Conservation (phyloP, 1,139 yeast species). For the Debaryomyces robertsiae region DNA sequence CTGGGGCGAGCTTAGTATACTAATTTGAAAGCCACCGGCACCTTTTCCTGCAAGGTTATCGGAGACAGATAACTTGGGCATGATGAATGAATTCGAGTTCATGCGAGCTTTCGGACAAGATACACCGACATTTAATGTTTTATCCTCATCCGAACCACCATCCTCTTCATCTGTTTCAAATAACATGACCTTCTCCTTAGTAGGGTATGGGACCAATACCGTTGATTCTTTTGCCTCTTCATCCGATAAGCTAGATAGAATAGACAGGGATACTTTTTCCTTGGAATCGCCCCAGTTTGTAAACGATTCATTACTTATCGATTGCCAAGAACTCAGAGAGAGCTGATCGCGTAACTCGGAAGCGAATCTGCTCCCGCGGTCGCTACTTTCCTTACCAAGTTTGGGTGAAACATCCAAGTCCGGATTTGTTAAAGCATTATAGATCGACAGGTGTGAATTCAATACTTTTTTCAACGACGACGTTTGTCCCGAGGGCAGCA, state of each 20-base stretch:
- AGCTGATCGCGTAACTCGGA: slow-evolving; percentile 18
- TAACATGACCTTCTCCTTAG: slow-evolving; percentile 31
- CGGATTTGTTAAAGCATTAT: slow-evolving; percentile 44
- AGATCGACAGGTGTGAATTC: slow-evolving; percentile 43
- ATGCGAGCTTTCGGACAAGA: slow-evolving; percentile 13
- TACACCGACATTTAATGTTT: slow-evolving; percentile 7
- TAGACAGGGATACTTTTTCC: slow-evolving; percentile 22
- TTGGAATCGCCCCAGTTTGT: slow-evolving; percentile 6
- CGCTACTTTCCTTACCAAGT: slow-evolving; percentile 11
- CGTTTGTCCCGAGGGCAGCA: background rate
- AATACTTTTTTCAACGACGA: slow-evolving; percentile 25
- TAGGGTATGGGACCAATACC: slow-evolving; percentile 19
- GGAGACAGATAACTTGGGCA: slow-evolving; percentile 40
- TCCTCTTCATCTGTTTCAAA: slow-evolving; percentile 49
- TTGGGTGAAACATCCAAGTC: slow-evolving; percentile 36
- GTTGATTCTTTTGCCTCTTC: slow-evolving; percentile 25
- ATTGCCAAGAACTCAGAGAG: slow-evolving; percentile 27
- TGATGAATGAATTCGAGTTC: slow-evolving; percentile 32
- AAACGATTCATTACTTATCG: slow-evolving; percentile 18
- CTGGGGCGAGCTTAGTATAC: slow-evolving; percentile 24
- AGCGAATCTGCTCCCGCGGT: slow-evolving; percentile 5
- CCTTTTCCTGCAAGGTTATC: slow-evolving; percentile 14
- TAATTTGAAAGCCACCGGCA: slow-evolving; percentile 17
- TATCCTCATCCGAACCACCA: slow-evolving; percentile 24
- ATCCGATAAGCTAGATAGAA: slow-evolving; percentile 29